phyloP scores from a whole-genome alignment of 1,284 basidiomycete genomes.

The Fomes fomentarius region DNA sequence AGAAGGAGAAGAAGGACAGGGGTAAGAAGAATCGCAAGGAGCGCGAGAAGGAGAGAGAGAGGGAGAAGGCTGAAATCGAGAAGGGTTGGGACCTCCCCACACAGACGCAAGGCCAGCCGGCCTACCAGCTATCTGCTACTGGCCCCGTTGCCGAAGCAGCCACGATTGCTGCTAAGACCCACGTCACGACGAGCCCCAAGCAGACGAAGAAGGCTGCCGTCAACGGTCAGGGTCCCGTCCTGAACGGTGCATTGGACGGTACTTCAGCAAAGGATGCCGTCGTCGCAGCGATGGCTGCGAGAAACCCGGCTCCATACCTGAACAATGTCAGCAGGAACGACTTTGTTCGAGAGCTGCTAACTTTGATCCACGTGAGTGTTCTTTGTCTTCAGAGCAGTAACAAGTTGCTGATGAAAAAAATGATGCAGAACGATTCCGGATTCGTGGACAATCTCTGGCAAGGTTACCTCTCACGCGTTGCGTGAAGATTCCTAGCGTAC shows the following conservation, averaged over 20 bases:
- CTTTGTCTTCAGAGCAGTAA: not conserved
- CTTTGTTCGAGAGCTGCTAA: slow-evolving; percentile 69
- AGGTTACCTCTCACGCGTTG: slow-evolving; percentile 16
- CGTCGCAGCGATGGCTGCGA: slow-evolving; percentile 29
- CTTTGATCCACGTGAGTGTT: slow-evolving; percentile 66
- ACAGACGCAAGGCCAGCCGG: slow-evolving; percentile 18
- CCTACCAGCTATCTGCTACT: slow-evolving; percentile 10
- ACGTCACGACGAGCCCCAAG: not conserved
- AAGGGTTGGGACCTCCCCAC: slow-evolving; percentile 58
- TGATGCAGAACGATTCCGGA: slow-evolving; percentile 20
- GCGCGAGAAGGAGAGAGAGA: slow-evolving; percentile 42
- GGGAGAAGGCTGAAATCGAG: slow-evolving; percentile 59
- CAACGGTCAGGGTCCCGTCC: slow-evolving; percentile 9
- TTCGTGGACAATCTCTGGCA: slow-evolving; percentile 29
- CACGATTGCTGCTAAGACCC: slow-evolving; percentile 3
- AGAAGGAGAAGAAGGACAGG: slow-evolving; percentile 35
- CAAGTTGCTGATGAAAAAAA: not conserved
- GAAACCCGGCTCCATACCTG: slow-evolving; percentile 10
- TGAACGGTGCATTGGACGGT: slow-evolving; percentile 11
- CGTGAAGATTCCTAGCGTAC: not conserved
- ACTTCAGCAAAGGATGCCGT: slow-evolving; percentile 34
- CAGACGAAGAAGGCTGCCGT: slow-evolving; percentile 8
- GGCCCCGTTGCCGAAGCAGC: slow-evolving; percentile 13
- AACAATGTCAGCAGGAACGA: slow-evolving; percentile 52
- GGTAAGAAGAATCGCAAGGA: slow-evolving; percentile 40